These are phyloP conservation scores for Cercospora berteroae DNA, from an alignment of 2,329 filamentous ascomycete species.

Conservation along the genomic window DNA sequence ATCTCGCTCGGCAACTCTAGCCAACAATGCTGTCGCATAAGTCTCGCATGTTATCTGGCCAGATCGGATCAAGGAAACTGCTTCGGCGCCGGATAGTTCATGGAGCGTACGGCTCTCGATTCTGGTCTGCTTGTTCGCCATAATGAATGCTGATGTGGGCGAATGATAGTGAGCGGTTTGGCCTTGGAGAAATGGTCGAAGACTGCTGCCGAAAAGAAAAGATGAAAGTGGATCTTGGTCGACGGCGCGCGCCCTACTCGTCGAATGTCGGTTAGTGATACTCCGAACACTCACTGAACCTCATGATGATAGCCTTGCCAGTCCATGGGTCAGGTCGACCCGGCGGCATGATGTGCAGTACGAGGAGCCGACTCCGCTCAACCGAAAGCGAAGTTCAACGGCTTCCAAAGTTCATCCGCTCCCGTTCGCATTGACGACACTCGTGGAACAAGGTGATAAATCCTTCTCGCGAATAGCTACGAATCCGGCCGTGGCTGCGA, in stretches of 20 bases:
- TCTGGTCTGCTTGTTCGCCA: not conserved
- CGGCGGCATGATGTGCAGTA: not conserved
- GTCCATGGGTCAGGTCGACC: not conserved
- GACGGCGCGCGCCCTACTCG: not conserved
- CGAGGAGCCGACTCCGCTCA: not conserved
- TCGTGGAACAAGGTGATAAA: not conserved
- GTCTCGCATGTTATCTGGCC: slow-evolving; percentile 49
- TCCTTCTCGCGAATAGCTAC: not conserved
- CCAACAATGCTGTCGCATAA: slow-evolving; percentile 50
- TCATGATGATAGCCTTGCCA: not conserved
- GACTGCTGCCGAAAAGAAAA: not conserved
- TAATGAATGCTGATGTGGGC: not conserved
- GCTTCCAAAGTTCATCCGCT: not conserved
- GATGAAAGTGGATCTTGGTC: not conserved
- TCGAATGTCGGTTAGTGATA: not conserved
- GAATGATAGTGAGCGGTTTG: not conserved
- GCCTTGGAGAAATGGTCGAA: not conserved
- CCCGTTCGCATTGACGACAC: not conserved
- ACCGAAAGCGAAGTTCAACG: not conserved
- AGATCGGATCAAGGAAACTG: slow-evolving; percentile 32
- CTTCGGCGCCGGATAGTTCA: not conserved
- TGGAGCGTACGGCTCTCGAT: not conserved
- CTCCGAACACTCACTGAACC: not conserved
- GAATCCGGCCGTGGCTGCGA: not conserved
- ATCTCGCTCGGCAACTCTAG: slow-evolving; percentile 47